phyloP scores from a whole-genome alignment of 2,329 filamentous ascomycete genomes.

The Bipolaris cookei region DNA sequence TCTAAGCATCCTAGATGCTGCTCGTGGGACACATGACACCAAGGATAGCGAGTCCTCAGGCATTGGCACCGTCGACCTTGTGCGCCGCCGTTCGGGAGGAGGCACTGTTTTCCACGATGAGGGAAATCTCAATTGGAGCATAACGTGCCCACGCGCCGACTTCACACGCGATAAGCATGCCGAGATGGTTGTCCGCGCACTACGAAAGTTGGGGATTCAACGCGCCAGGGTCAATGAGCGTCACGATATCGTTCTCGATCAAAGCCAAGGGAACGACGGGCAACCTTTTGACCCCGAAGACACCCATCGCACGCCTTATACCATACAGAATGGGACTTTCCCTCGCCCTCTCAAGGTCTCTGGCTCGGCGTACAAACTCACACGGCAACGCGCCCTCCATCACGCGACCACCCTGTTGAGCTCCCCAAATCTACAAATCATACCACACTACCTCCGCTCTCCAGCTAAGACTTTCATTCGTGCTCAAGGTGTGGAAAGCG shows the following conservation, averaged over 20 bases:
- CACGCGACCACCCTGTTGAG: conserved; percentile 88
- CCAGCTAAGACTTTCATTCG: conserved; percentile 77
- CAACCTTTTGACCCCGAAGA: conserved; percentile 43
- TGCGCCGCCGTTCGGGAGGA: conserved; percentile 85
- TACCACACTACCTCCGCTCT: conserved; percentile 76
- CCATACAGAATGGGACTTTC: conserved; percentile 36
- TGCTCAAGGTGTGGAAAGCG: conserved; percentile 87
- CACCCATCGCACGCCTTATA: conserved; percentile 55
- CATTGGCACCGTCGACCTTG: conserved; percentile 63
- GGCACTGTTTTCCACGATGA: conserved; percentile 93
- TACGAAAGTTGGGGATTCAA: conserved; percentile 65
- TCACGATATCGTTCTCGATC: conserved; percentile 87
- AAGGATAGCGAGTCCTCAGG: conserved; percentile 47
- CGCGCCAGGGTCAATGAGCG: conserved; percentile 80
- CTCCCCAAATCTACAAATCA: conserved; percentile 73
- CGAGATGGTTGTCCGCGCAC: conserved; percentile 87
- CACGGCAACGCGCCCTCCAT: conserved; percentile 78
- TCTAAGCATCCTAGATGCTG: conserved; percentile 64
- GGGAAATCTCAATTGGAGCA: conserved; percentile 94
- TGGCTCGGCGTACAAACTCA: conserved; percentile 94
- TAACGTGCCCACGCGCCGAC: conserved; percentile 76
- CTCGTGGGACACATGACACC: conserved; percentile 26
- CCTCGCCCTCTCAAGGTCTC: conserved; percentile 73
- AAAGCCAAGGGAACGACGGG: conserved; percentile 50
- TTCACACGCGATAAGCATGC: conserved; percentile 90